phyloP scores from a whole-genome alignment of 1,284 basidiomycete genomes.

The Bondarzewia mesenterica region DNA sequence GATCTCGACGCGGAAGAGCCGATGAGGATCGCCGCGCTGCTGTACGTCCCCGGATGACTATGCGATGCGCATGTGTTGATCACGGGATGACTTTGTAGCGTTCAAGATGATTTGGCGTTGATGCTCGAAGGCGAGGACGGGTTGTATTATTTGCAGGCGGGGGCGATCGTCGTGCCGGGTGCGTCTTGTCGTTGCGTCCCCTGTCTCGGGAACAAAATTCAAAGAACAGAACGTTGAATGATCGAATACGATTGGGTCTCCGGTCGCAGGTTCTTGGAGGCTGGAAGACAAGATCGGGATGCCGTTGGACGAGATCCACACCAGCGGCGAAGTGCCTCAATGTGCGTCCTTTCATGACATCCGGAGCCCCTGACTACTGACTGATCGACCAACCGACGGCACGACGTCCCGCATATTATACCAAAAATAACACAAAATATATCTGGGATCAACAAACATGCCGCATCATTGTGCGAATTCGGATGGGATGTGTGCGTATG shows the following conservation, averaged over 20 bases:
- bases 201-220: neutral
- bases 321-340: constrained; percentile 58
- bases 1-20: constrained; percentile 49
- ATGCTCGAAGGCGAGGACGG: constrained; percentile 71
- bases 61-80: too few species aligned
- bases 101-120: constrained; percentile 70
- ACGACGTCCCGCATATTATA: neutral
- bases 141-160: constrained; percentile 63
- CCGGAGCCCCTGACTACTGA: neutral
- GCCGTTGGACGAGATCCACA: constrained; percentile 67
- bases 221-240: neutral
- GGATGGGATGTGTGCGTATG: too few species aligned
- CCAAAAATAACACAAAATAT: too few species aligned
- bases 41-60: constrained; percentile 38
- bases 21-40: constrained; percentile 46
- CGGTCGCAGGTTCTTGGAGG: constrained; percentile 60
- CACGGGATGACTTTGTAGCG: constrained; percentile 20
- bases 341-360: constrained; percentile 36
- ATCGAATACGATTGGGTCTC: neutral
- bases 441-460: too few species aligned
- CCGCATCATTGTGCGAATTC: too few species aligned
- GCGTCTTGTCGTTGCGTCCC: constrained; percentile 6
- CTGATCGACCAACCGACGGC: neutral
- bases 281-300: constrained; percentile 71
- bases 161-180: constrained; percentile 58